phyloP scores from a whole-genome alignment of 2,329 filamentous ascomycete genomes.

The Leptographium galeiforme region DNA sequence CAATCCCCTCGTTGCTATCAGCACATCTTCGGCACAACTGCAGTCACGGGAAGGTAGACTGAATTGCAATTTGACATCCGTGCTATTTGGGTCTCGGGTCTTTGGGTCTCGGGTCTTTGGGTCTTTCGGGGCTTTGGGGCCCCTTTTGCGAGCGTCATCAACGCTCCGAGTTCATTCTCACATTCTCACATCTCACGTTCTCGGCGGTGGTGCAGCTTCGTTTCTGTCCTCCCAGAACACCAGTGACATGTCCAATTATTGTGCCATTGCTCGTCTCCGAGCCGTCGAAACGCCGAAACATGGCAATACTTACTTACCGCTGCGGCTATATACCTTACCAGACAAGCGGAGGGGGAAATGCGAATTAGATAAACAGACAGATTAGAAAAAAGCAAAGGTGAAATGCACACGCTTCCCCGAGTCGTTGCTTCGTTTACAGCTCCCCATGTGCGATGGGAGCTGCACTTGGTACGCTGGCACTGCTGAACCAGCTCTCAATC shows the following conservation, averaged over 20 bases:
- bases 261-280: too few species aligned
- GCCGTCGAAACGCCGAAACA: too few species aligned
- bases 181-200: too few species aligned
- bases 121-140: not conserved
- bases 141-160: too few species aligned
- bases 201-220: too few species aligned
- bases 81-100: constrained; percentile 40
- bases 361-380: not conserved
- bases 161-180: too few species aligned
- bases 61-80: constrained; percentile 99
- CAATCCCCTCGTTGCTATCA: constrained; percentile 48
- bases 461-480: not conserved
- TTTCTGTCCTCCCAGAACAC: too few species aligned
- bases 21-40: constrained; percentile 99
- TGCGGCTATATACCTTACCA: not conserved
- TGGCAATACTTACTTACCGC: not conserved
- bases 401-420: not conserved
- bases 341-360: too few species aligned
- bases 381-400: not conserved
- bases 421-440: constrained; percentile 13
- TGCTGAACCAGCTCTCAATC: constrained; percentile 29
- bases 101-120: not conserved
- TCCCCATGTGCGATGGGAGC: constrained; percentile 16
- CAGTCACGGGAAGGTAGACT: constrained; percentile 59
- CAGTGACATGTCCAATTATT: too few species aligned